These are phyloP conservation scores for Fusarium sp. DNA, from an alignment of 2,329 filamentous ascomycete species.

Conservation along the genomic window DNA sequence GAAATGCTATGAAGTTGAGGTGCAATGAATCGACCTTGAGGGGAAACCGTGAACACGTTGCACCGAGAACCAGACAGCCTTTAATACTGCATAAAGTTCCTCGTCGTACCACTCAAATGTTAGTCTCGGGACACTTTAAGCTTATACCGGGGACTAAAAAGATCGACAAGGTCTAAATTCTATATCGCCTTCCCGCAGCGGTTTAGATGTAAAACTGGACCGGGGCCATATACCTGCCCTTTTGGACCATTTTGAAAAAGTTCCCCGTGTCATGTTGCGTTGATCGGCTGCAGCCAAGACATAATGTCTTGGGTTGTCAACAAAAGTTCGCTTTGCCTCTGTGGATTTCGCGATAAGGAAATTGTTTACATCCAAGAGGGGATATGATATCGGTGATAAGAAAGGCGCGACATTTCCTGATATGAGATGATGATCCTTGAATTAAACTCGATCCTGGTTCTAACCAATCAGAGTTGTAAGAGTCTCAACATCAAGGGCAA, in stretches of 20 bases:
- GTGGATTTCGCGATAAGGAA: constrained; percentile 4
- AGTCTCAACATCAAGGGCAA: background rate
- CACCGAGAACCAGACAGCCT: background rate
- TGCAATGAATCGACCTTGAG: constrained; percentile 11
- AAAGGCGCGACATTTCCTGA: background rate
- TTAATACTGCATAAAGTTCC: constrained; percentile 11
- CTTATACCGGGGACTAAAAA: constrained; percentile 20
- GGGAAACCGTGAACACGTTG: background rate
- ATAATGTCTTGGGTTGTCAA: constrained; percentile 15
- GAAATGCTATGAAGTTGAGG: background rate
- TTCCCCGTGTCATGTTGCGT: constrained; percentile 39
- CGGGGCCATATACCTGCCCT: constrained; percentile 32
- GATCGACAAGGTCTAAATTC: constrained; percentile 18
- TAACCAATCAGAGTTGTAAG: background rate
- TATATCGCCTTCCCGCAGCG: constrained; percentile 38
- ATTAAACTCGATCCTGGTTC: background rate
- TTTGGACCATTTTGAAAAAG: constrained; percentile 37
- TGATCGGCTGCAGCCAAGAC: constrained; percentile 36
- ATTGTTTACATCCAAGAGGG: background rate
- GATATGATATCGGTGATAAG: background rate
- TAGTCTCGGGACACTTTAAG: constrained; percentile 20
- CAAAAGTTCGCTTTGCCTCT: constrained; percentile 31
- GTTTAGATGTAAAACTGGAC: constrained; percentile 29
- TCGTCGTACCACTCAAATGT: background rate
- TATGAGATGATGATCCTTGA: constrained; percentile 4